Base-by-base conservation (phyloP, 805 yeast genomes). In the Metschnikowia proteae region DNA sequence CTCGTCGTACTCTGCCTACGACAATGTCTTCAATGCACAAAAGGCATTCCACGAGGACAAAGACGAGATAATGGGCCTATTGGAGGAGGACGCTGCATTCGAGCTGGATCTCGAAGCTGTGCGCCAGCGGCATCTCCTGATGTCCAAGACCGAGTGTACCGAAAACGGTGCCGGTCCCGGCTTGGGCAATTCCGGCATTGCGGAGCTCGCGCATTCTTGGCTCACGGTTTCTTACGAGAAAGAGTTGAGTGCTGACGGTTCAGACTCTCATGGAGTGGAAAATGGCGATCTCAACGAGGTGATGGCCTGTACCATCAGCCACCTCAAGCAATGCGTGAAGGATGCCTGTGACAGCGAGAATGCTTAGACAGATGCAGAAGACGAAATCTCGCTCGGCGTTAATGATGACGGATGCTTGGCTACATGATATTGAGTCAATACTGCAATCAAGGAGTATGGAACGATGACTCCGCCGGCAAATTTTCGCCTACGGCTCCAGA, bases 41-140 rank as follows among this genome's bases (percentile, higher is more conserved):
- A 71, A 66, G 52, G 63, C 72, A 4, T 68, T 67, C 42, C 71
- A 69, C 42, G 76, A 72, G 51, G 76, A 73, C 49, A 68, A 70
- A 44, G 72, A 68, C 40, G 78, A 72, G 47, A 68, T 73, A 7
- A 49, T 56, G 31, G 53, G 52, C 26, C 54, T 72, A 5, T 39
- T 71, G 17, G 64, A 62, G 6, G 73, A 70, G 43, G 75, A 72
- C 50, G 58, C 59, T 30, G 62, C 61, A 1, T 71, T 59, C 51
- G 56, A 53, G 46, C 56, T 46, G 11, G 46, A 53, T 29, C 46
- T 62, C 41, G 52, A 52, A 11, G 54, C 49, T 11, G 39, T 49
- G 8, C 50, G 49, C 38, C 53, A 51, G 27, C 29, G 34, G 23
- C 30, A 28, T 5, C n/a, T 41, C 2, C 29, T 22, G 29, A 32